Base-by-base conservation (phyloP, 441 rosid species). In the Gossypium davidsonii region DNA sequence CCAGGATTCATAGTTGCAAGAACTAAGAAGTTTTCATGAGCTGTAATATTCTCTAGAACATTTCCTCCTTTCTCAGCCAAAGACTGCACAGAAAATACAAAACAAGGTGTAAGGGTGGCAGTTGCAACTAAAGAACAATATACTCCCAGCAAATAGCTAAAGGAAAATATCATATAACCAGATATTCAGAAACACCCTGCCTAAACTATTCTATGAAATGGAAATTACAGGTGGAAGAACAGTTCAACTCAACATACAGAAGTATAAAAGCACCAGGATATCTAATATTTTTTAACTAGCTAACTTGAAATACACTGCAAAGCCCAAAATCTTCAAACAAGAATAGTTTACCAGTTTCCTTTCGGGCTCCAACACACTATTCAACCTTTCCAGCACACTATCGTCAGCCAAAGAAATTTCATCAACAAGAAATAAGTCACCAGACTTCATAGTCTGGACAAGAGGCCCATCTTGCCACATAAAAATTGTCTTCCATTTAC, bases 1-100 rank as follows among this genome's bases (percentile, higher is more conserved):
- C 99, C 99, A 78, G 99, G 99, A 81, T 96, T 96, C 99, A 96
- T 96, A 17, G 99, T 96, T 71, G 97, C 98, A 79, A 96, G 88
- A 77, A 91, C 89, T 73, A 90, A 84, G 81, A 96, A 96, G 39
- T 86, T 82, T 18, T 80, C 77, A 72, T 90, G 87, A 76, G 97
- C 99, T 48, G 90, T 87, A 42, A 96, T 77, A 72, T 83, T 85
- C 86, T 96, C 99, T 86, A 96, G 72, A 65, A 70, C 70, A 56
- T 90, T 78, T 44, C 97, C 98, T 76, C 99, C 99, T 85, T 96
- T 96, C 90, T 96, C 98, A 61, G 97, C 96, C 87, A 96, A 86
- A 17, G 94, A 86, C 97, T 94, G 83, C 82, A 85, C 66, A 78
- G 52, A 61, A 57, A 67, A 76, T 70, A 63, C 73, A 80, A 72